Conservation (phyloP, 164 flowering plant genomes). For the Piper longum region DNA sequence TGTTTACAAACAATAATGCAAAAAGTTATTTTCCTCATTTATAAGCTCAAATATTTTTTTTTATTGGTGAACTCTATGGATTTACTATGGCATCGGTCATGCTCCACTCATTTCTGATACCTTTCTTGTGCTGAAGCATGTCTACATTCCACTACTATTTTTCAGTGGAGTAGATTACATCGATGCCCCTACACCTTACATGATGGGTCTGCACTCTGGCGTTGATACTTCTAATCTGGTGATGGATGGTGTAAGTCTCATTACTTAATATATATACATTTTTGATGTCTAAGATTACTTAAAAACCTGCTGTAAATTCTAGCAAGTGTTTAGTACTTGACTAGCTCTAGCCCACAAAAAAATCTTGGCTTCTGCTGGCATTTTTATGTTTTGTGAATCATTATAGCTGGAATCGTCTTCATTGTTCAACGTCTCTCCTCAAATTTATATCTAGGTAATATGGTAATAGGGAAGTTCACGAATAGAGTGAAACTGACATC, state of each 20-base stretch:
- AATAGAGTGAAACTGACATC: too few species aligned
- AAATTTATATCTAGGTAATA: too few species aligned
- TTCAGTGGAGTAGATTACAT: constrained; percentile 99
- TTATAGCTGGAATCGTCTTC: too few species aligned
- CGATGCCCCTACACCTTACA: constrained; percentile 98
- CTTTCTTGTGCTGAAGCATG: constrained; percentile 85
- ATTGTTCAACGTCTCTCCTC: too few species aligned
- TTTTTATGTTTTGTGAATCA: too few species aligned
- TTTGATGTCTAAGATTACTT: too few species aligned
- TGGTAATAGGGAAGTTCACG: too few species aligned
- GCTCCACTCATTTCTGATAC: constrained; percentile 23
- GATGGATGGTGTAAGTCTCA: constrained; percentile 96
- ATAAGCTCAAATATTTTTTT: too few species aligned
- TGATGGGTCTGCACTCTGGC: constrained; percentile 99
- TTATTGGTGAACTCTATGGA: background rate
- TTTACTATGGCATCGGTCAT: background rate
- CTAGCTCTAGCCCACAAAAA: too few species aligned
- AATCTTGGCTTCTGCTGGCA: too few species aligned
- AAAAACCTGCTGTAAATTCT: background rate
- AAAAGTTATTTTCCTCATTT: too few species aligned
- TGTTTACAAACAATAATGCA: too few species aligned
- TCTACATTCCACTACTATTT: constrained; percentile 97
- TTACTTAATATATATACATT: background rate
- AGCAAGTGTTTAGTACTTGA: background rate
- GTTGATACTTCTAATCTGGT: constrained; percentile 76